Percentiles rank a stretch among this genome's conserved stretches.
These are phyloP conservation scores for Arctium lappa DNA, from an alignment of 129 eudicot species.

Conservation along the genomic window DNA sequence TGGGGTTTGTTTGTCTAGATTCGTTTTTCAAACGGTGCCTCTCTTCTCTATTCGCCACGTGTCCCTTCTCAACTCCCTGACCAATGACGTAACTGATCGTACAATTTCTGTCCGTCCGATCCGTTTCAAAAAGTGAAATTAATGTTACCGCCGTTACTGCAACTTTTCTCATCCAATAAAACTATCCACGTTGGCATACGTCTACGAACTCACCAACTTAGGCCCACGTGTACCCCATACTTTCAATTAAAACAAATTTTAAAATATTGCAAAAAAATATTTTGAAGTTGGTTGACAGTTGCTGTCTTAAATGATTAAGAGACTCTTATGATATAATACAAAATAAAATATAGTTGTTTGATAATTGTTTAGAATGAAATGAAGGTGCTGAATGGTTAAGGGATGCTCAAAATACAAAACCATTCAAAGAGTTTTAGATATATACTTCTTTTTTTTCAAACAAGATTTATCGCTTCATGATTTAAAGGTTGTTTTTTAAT, in stretches of 20 bases:
- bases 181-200: conserved; percentile 3
- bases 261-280: too few relatives aligned
- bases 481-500: too few relatives aligned
- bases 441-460: too few relatives aligned
- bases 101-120: conserved; percentile 13
- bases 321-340: too few relatives aligned
- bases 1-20: conserved; percentile 38
- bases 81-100: conserved; percentile 23
- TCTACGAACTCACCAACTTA: not conserved
- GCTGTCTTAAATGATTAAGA: too few relatives aligned
- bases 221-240: conserved; percentile 2
- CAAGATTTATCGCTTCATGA: too few relatives aligned
- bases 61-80: conserved; percentile 4
- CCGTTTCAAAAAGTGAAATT: not conserved
- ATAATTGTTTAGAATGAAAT: too few relatives aligned
- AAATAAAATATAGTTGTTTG: too few relatives aligned
- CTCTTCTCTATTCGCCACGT: conserved; percentile 26
- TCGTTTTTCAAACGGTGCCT: conserved; percentile 35
- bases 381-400: too few relatives aligned
- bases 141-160: conserved; percentile 15
- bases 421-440: too few relatives aligned
- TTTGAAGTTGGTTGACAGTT: too few relatives aligned
- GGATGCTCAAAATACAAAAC: too few relatives aligned
- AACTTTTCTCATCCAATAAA: conserved; percentile 20
- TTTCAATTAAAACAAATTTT: not conserved